Evolutionary conservation across 306 rosid genomes (phyloP), one percentile per base, ranked within the genome.

Genomic region (Fragaria iinumae): DNA sequence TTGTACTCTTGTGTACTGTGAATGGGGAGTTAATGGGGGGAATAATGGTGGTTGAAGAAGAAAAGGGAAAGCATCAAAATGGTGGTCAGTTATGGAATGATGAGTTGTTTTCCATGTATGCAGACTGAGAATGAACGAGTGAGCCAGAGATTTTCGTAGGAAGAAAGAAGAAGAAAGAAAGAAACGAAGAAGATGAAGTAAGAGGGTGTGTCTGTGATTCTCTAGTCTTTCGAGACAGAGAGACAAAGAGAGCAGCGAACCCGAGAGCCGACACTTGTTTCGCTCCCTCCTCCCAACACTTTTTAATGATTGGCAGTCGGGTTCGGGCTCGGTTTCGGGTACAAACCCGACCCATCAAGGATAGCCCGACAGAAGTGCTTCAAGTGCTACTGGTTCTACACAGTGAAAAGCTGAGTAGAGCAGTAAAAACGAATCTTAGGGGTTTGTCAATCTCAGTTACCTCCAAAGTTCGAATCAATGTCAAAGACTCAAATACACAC

Each of bases 261-360:
- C 77, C 83, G 76, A 81, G 84, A 83, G 72, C 88, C 93, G 93
- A 91, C 96, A 89, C 83, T 50, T n/a, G 72, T 84, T 60, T 73
- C 36, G 49, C 77, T 56, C 59, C 75, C 79, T 60, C 29, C 67
- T 59, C 29, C 45, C 44, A 34, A 64, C 38, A 14, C 36, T 64
- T 60, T 64, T 60, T 44, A 21, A 25, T 60, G 44, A 72, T 63
- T 71, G 50, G 23, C 6, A 16, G 50, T 4, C 10, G 52, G 79
- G 21, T 16, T 4, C 20, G 55, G 62, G 34, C 5, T 36, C 48
- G 14, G 75, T 29, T 52, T 20, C 23, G 21, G 12, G 6, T 2
- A 3, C 0, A 25, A 16, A n/a, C 41, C 64, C 16, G 34, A 23
- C 34, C 27, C 16, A 41, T 41, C 6, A 1, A 41, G 64, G 10